Percentiles rank a stretch among this genome's conserved stretches.
Evolutionary conservation across 148 eudicot species (phyloP).

Genomic region (Heliamphora exappendiculata): DNA sequence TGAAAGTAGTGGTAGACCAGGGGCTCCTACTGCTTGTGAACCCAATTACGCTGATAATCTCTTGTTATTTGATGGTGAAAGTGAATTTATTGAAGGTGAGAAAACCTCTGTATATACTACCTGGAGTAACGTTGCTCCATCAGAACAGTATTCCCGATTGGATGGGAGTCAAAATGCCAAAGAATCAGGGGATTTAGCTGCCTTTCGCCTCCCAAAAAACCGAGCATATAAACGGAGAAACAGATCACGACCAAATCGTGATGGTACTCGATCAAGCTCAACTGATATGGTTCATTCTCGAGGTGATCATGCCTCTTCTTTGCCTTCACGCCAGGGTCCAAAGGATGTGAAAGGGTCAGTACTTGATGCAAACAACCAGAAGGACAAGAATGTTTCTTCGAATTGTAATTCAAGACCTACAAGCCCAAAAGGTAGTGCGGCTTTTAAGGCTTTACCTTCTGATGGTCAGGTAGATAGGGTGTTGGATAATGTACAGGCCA

Average conservation of each 20-base stretch:
- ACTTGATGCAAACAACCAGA: constrained; percentile 18
- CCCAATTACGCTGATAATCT: constrained; percentile 92
- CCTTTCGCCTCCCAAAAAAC: constrained; percentile 52
- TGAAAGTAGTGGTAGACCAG: constrained; percentile 85
- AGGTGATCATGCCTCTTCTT: constrained; percentile 19
- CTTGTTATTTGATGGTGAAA: constrained; percentile 66
- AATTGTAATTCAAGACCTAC: constrained; percentile 12
- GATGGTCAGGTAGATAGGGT: constrained; percentile 39
- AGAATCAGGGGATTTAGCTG: constrained; percentile 59
- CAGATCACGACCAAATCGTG: constrained; percentile 66
- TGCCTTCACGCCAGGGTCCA: constrained; percentile 4
- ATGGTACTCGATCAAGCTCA: constrained; percentile 59
- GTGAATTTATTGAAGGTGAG: constrained; percentile 45
- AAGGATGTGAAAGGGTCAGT: constrained; percentile 24
- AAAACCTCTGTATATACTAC: constrained; percentile 33
- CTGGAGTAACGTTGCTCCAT: constrained; percentile 35
- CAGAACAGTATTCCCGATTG: constrained; percentile 58
- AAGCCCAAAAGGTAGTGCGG: constrained; percentile 15
- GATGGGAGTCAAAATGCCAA: constrained; percentile 40
- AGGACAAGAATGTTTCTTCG: constrained; percentile 11
- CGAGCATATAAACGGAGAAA: constrained; percentile 75
- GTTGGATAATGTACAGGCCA: constrained; percentile 39
- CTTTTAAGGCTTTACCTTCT: constrained; percentile 29
- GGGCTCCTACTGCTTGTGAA: constrained; percentile 52
- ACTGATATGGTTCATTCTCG: constrained; percentile 40